These are phyloP conservation scores for Xylaria sp. DNA, from an alignment of 2,329 filamentous ascomycete genomes.

Conservation along the genomic window DNA sequence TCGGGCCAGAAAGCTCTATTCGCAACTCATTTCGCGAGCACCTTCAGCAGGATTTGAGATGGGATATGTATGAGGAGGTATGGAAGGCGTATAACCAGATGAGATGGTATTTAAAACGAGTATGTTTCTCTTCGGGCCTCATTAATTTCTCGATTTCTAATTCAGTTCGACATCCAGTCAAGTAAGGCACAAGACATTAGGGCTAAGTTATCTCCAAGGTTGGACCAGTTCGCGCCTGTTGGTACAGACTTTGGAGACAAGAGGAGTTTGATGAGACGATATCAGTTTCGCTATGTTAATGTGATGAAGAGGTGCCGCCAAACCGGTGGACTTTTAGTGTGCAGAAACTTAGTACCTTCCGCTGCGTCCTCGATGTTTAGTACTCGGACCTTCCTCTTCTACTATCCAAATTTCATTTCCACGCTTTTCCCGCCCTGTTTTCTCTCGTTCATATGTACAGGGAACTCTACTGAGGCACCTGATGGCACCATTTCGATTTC, in stretches of 20 bases:
- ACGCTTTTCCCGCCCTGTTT: too few species aligned
- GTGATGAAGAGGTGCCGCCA: conserved; percentile 1
- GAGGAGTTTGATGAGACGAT: not conserved
- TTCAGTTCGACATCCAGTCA: not conserved
- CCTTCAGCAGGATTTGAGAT: not conserved
- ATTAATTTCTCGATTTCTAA: not conserved
- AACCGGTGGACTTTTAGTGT: not conserved
- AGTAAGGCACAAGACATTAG: not conserved
- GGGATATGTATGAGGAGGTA: not conserved
- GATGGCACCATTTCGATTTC: too few species aligned
- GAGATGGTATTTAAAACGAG: conserved; percentile 18
- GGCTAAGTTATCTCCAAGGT: not conserved
- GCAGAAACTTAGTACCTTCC: not conserved
- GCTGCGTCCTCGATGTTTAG: not conserved
- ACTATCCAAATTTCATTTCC: too few species aligned
- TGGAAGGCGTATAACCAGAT: conserved; percentile 12
- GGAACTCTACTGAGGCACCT: too few species aligned
- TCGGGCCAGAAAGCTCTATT: conserved; percentile 59
- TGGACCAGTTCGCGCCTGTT: not conserved
- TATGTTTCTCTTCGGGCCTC: not conserved
- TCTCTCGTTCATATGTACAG: too few species aligned
- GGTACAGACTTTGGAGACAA: not conserved
- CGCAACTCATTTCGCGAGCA: conserved; percentile 54
- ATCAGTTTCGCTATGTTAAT: not conserved
- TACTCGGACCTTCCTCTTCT: conserved; percentile 10